Percentiles rank a stretch among this genome's conserved stretches.
These are phyloP conservation scores for Alternaria metachromatica DNA, from an alignment of 2,329 filamentous ascomycete species.

Conservation along the genomic window DNA sequence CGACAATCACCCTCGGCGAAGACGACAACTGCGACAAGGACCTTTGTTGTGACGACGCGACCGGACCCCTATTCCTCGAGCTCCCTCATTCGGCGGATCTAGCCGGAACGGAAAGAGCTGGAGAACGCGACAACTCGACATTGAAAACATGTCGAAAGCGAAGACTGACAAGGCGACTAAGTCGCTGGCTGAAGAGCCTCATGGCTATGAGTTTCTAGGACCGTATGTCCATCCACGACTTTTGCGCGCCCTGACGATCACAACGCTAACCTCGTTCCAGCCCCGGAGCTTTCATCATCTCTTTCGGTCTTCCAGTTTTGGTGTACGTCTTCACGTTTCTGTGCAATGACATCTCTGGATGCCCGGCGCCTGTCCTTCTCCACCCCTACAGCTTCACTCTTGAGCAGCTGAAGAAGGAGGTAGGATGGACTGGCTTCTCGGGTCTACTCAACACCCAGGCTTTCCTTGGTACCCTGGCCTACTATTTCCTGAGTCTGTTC, in stretches of 20 bases:
- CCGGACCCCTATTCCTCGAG: conserved; percentile 22
- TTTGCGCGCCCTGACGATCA: neutral
- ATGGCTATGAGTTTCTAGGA: conserved; percentile 51
- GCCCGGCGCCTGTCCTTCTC: conserved; percentile 82
- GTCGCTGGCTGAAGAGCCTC: conserved; percentile 33
- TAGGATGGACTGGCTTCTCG: conserved; percentile 80
- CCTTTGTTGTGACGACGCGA: conserved; percentile 10
- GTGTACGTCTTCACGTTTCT: conserved; percentile 81
- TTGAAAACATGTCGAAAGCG: conserved; percentile 34
- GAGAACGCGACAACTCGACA: conserved; percentile 3
- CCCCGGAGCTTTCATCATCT: conserved; percentile 76
- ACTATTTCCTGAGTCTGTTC: conserved; percentile 77
- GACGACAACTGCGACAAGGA: neutral
- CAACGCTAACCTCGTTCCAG: conserved; percentile 55
- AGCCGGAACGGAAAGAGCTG: conserved; percentile 6
- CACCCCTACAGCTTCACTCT: conserved; percentile 74
- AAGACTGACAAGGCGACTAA: conserved; percentile 16
- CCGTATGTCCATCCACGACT: conserved; percentile 39
- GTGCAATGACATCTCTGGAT: conserved; percentile 93
- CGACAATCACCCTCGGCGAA: neutral
- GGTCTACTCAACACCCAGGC: conserved; percentile 75
- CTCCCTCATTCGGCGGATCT: conserved; percentile 6
- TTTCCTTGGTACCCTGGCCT: conserved; percentile 73
- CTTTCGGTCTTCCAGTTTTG: conserved; percentile 78
- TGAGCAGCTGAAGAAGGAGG: conserved; percentile 76